Conservation (phyloP, 1,139 yeast species). For the Taphrina sp. region DNA sequence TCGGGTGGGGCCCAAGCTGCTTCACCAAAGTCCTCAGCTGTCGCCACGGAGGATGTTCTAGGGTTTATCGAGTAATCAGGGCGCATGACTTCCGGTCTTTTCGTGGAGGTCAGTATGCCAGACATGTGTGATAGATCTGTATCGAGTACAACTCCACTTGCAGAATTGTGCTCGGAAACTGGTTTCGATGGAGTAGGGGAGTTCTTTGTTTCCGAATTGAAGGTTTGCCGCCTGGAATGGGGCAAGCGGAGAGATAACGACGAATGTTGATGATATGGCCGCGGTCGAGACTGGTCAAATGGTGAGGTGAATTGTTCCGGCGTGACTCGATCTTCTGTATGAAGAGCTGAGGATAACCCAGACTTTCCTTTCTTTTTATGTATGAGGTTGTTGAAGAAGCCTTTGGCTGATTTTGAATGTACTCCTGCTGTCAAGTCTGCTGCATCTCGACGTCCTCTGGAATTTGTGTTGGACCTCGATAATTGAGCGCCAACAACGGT, state of each 20-base stretch:
- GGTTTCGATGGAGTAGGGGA: constrained; percentile 3
- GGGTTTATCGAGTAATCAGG: too few relatives aligned
- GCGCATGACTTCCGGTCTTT: too few relatives aligned
- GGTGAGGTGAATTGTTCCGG: constrained; percentile 11
- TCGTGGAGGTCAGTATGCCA: constrained; percentile 21
- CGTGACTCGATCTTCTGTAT: neutral
- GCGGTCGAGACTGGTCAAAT: constrained; percentile 4
- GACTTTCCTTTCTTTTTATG: constrained; percentile 6
- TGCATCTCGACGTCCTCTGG: neutral
- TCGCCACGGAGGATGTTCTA: too few relatives aligned
- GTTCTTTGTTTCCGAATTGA: neutral
- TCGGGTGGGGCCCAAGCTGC: constrained; percentile 37
- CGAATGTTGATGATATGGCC: constrained; percentile 1
- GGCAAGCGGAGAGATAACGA: constrained; percentile 6
- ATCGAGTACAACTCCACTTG: constrained; percentile 26
- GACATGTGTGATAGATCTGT: constrained; percentile 28
- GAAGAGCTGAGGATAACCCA: neutral
- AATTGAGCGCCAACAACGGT: neutral
- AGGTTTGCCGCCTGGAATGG: neutral
- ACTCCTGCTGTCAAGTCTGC: neutral
- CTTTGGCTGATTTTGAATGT: neutral
- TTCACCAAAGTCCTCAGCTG: constrained; percentile 12
- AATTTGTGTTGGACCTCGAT: neutral
- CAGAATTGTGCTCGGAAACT: neutral
- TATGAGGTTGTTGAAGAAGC: constrained; percentile 17